Evolutionary conservation across 768 basidiomycete genomes (phyloP).

Genomic region (Udeniomyces megalosporus): DNA sequence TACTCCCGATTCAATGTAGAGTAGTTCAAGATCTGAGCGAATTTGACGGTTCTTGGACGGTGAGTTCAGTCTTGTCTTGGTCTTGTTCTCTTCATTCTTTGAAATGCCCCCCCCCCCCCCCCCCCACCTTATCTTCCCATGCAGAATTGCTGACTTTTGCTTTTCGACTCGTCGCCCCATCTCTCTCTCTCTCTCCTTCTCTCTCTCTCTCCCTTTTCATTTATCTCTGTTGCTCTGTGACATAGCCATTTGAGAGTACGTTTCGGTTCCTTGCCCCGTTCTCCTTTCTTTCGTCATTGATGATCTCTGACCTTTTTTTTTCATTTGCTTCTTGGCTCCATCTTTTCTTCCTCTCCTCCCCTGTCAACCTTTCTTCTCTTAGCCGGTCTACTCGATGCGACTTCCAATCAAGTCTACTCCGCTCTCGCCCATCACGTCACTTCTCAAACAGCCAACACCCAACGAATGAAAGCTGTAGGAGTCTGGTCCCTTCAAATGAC

Average conservation of each 20-base stretch:
- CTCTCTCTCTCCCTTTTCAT: background rate
- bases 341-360: background rate
- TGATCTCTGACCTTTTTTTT: background rate
- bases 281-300: background rate
- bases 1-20: conserved; percentile 83
- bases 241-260: conserved; percentile 88
- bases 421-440: conserved; percentile 91
- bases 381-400: conserved; percentile 85
- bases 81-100: background rate
- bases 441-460: conserved; percentile 54
- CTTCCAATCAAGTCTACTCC: conserved; percentile 51
- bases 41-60: conserved; percentile 91
- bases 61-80: background rate
- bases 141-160: no score
- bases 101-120: background rate
- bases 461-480: conserved; percentile 75
- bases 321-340: background rate
- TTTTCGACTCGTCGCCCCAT: no score
- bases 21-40: conserved; percentile 67
- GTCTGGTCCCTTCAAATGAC: conserved; percentile 92
- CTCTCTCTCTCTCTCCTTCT: no score
- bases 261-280: background rate
- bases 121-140: no score
- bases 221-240: background rate
- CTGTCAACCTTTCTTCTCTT: conserved; percentile 6